Evolutionary conservation across 139 green algal genomes (phyloP).

Genomic region (Chlamydomonas schloesseri): DNA sequence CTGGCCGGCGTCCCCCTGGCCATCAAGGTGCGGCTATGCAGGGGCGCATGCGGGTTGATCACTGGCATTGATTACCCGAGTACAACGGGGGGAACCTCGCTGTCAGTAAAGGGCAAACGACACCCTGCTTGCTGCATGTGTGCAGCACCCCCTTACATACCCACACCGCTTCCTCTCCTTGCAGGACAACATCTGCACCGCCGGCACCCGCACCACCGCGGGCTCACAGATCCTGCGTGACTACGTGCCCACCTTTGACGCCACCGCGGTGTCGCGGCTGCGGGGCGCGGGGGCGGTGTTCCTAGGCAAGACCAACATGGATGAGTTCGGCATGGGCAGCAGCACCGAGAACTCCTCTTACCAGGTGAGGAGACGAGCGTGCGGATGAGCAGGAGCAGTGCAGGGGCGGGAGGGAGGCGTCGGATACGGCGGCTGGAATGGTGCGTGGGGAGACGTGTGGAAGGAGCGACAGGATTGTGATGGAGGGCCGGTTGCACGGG

Average conservation of each 20-base stretch:
- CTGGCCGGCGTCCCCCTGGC: constrained; percentile 89
- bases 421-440: no score
- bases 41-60: not conserved
- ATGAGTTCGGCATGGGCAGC: constrained; percentile 99
- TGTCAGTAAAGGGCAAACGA: no score
- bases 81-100: no score
- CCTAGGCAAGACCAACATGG: constrained; percentile 98
- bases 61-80: no score
- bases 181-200: constrained; percentile 97
- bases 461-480: no score
- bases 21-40: constrained; percentile 77
- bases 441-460: no score
- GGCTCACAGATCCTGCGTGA: constrained; percentile 82
- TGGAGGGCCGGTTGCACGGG: no score
- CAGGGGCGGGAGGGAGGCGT: no score
- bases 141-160: no score
- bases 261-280: constrained; percentile 81
- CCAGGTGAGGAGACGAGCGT: constrained; percentile 56
- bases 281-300: constrained; percentile 85
- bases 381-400: no score
- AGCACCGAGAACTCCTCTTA: constrained; percentile 92
- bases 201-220: constrained; percentile 87
- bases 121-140: no score
- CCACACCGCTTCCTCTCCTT: not conserved
- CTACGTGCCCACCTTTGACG: constrained; percentile 83